Evolutionary conservation across 495 filamentous ascomycete genomes (phyloP), one percentile per base, ranked within the genome.

Genomic region (Neurospora discreta): DNA sequence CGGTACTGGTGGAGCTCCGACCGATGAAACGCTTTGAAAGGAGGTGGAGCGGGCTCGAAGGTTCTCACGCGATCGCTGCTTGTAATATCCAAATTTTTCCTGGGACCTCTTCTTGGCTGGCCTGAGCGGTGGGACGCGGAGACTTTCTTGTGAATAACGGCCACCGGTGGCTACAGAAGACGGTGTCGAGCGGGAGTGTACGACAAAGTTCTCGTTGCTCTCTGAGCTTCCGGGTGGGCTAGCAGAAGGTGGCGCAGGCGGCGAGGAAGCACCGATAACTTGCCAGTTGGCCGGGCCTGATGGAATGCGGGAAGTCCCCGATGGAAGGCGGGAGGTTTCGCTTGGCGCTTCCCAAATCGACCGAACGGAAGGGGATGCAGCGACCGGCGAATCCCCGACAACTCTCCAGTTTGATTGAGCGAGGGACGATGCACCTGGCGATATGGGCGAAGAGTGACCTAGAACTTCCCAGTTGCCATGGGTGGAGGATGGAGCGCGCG

Each of bases 131-230:
- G 84, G 82, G n/a, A 88, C 83, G 10, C 83, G 73, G 39, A 88
- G 79, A 68, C 85, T 87, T 71, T 87, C 86, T 69, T 85, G 85
- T 6, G 86, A 88, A 77, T 87, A 87, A 10, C 72, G 79, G 18
- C 73, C 36, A 46, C 79, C 72, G 70, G 76, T 73, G 42, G 68
- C 74, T 9, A 78, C 71, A 18, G 82, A 85, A 8, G 80, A 76
- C 11, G 81, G 69, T 0, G 85, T 83, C 33, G 81, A 74, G 20
- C 82, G 79, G 39, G 82, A 81, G 74, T 84, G 78, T 40, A 86
- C 40, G 33, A 86, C 75, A 75, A 83, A 87, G 73, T 85, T 86
- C 73, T 82, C 78, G 74, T 74, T 71, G 40, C 76, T 75, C 70
- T 77, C 71, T 0, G 75, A 73, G n/a, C 74, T 74, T 33, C 74